Conservation (phyloP, 2,329 filamentous ascomycete genomes). For the Colletotrichum euphorbiae region DNA sequence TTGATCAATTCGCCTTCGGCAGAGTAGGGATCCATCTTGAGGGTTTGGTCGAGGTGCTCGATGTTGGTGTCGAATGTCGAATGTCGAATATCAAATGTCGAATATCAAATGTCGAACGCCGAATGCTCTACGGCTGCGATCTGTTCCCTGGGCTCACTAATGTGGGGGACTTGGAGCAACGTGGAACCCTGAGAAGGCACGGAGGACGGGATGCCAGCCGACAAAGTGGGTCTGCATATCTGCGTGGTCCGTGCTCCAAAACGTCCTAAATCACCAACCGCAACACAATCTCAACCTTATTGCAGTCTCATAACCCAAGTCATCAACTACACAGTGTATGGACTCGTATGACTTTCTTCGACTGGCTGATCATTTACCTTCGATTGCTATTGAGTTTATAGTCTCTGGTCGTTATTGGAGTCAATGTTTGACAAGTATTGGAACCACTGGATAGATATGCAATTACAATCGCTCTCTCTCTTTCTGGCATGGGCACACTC, state of each 20-base stretch:
- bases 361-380: too few relatives aligned
- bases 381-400: too few relatives aligned
- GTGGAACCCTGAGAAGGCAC: constrained; percentile 62
- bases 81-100: constrained; percentile 39
- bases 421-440: too few relatives aligned
- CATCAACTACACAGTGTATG: too few relatives aligned
- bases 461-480: too few relatives aligned
- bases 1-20: constrained; percentile 79
- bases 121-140: constrained; percentile 20
- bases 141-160: constrained; percentile 46
- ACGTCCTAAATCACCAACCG: not conserved
- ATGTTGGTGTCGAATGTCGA: constrained; percentile 33
- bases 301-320: too few relatives aligned
- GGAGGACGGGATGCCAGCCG: constrained; percentile 55
- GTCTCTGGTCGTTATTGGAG: too few relatives aligned
- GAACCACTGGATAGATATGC: too few relatives aligned
- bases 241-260: constrained; percentile 21
- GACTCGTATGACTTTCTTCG: too few relatives aligned
- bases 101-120: constrained; percentile 32
- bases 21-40: constrained; percentile 75
- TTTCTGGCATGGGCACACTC: too few relatives aligned
- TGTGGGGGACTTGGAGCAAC: constrained; percentile 60
- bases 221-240: not conserved
- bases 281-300: too few relatives aligned
- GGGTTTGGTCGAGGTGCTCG: constrained; percentile 37